These are phyloP conservation scores for Pogostemon cablin DNA, from an alignment of 257 asterid genomes.

Conservation along the genomic window DNA sequence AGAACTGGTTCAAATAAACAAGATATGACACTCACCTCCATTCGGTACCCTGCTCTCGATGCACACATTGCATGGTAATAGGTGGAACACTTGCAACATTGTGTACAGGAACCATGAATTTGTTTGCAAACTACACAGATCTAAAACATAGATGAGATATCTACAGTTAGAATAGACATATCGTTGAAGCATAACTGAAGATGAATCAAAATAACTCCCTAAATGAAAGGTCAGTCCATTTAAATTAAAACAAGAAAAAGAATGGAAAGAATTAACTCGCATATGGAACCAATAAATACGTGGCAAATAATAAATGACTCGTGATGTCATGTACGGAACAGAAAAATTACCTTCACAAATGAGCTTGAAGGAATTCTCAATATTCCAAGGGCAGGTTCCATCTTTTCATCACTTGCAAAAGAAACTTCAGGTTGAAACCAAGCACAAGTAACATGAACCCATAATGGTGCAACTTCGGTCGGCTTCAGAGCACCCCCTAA, in stretches of 20 bases:
- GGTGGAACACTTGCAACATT: constrained; percentile 93
- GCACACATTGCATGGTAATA: constrained; percentile 97
- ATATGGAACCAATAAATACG: constrained; percentile 5
- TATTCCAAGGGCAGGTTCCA: constrained; percentile 99
- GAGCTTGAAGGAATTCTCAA: constrained; percentile 88
- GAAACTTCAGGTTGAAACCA: constrained; percentile 99
- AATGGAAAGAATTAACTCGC: constrained; percentile 14
- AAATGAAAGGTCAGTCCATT: background rate
- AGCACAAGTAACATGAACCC: constrained; percentile 99
- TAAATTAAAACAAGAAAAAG: constrained; percentile 20
- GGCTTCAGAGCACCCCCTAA: constrained; percentile 98
- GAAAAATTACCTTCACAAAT: constrained; percentile 74
- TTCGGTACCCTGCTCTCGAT: constrained; percentile 93
- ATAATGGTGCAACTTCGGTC: constrained; percentile 75
- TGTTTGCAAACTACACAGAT: constrained; percentile 98
- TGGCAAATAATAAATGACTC: constrained; percentile 12
- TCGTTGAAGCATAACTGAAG: constrained; percentile 25
- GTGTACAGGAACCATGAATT: constrained; percentile 98
- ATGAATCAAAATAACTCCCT: constrained; percentile 16
- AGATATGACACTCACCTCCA: constrained; percentile 77
- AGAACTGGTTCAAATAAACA: constrained; percentile 5
- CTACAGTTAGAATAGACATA: constrained; percentile 20
- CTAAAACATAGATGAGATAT: constrained; percentile 46
- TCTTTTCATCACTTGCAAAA: constrained; percentile 87
- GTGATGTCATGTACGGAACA: constrained; percentile 8